Evolutionary conservation across 202 grass and related monocot genomes (phyloP).

Genomic region (Alloteropsis angusta): DNA sequence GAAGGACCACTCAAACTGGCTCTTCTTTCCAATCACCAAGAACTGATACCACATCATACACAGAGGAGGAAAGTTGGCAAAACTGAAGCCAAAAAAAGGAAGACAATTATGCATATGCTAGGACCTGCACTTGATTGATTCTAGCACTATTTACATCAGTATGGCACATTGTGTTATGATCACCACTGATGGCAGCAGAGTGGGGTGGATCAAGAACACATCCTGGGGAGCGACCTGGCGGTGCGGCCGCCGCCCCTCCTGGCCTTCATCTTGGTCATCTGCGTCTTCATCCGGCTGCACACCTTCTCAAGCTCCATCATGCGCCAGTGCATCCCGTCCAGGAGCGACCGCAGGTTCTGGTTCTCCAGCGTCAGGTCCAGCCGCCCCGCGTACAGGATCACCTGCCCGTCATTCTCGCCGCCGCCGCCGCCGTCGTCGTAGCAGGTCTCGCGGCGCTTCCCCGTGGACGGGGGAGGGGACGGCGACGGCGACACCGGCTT

Average conservation of each 20-base stretch:
- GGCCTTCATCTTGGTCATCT: slow-evolving; percentile 76
- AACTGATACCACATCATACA: slow-evolving; percentile 18
- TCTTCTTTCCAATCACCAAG: slow-evolving; percentile 17
- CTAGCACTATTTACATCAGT: slow-evolving; percentile 41
- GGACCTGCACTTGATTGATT: slow-evolving; percentile 16
- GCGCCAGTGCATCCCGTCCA: slow-evolving; percentile 86
- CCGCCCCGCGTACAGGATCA: slow-evolving; percentile 70
- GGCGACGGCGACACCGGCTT: neutral
- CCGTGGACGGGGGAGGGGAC: neutral
- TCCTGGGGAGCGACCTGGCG: slow-evolving; percentile 70
- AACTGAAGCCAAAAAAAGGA: neutral
- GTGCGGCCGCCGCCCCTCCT: slow-evolving; percentile 11
- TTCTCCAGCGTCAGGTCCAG: slow-evolving; percentile 65
- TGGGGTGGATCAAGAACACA: slow-evolving; percentile 68
- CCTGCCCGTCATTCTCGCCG: slow-evolving; percentile 22
- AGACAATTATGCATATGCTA: neutral
- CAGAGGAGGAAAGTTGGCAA: slow-evolving; percentile 12
- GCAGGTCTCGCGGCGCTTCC: neutral
- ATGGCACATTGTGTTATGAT: neutral
- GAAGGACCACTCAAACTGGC: neutral
- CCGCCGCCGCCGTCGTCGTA: neutral
- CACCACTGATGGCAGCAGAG: neutral
- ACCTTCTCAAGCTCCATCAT: slow-evolving; percentile 85
- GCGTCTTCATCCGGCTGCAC: slow-evolving; percentile 75
- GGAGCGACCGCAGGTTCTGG: slow-evolving; percentile 70